Evolutionary conservation across 352 stramenopile genomes (phyloP), one percentile per base, ranked within the genome.

Genomic region (Pythium grandisporangium): DNA sequence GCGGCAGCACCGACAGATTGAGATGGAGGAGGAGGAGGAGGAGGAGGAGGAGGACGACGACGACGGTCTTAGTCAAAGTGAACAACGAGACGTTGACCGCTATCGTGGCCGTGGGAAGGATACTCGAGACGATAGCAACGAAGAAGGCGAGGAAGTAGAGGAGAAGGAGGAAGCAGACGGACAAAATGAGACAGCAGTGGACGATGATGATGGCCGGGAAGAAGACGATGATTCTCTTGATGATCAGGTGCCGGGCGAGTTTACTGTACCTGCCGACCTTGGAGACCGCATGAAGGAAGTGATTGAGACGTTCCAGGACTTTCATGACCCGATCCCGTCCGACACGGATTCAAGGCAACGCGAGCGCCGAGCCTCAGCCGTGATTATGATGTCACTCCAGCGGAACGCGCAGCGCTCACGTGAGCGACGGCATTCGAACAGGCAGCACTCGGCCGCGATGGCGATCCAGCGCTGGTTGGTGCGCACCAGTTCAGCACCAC

Each of bases 381-480:
- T 46, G 45, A 60, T 57, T 32, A 30, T 26, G 2, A 47, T 33
- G 21, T 57, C 21, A 30, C 38, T 48, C 39, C 48, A 38, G 27
- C 45, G 12, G 12, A n/a, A 51, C 26, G 23, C 37, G 7, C 40
- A 55, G 27, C 45, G 52, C 13, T 42, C 29, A 6, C 32, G 41
- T 33, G 42, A 39, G 25, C 33, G 33, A 20, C 33, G 33, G 33
- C 33, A 38, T 20, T 5, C 6, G 26, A 25, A 55, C 7, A 17
- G 43, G 21, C 21, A 32, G 4, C 37, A 44, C 8, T 34, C 21
- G 1, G 52, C 52, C 4, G 45, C 52, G 2, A 45, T 55, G 21
- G 58, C 50, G 6, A 80, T 80, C 30, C 68, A 74, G 23, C 42
- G 55, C 2, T 80, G 67, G 64, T 51, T 66, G n/a, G 24, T 61